Percentiles rank a stretch among this genome's conserved stretches.
Evolutionary conservation across 225 moss, liverwort and hornwort genomes (phyloP).

Genomic region (Polytrichum formosum): DNA sequence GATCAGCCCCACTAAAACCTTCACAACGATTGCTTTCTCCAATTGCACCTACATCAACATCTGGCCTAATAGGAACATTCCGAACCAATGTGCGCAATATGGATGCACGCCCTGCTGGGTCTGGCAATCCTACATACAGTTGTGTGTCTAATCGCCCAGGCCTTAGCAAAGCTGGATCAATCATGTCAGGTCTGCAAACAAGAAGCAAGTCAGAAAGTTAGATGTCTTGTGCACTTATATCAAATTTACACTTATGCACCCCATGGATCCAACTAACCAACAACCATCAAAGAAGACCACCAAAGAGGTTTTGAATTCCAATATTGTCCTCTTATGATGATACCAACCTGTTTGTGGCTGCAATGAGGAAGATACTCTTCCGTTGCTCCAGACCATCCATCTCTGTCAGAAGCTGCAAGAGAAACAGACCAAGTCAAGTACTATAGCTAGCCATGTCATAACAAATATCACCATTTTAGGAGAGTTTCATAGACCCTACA

Average conservation of each 20-base stretch:
- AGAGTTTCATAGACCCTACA: too few species aligned
- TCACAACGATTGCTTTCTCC: conserved; percentile 78
- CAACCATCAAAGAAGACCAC: neutral
- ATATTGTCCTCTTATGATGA: too few species aligned
- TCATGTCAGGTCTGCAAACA: conserved; percentile 84
- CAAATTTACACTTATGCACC: too few species aligned
- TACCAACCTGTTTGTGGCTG: conserved; percentile 84
- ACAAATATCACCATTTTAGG: too few species aligned
- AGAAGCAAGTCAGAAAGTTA: neutral
- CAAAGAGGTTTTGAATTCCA: too few species aligned
- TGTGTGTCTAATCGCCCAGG: conserved; percentile 95
- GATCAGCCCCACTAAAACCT: conserved; percentile 97
- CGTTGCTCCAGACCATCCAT: conserved; percentile 98
- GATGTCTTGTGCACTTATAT: neutral
- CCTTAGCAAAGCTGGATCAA: conserved; percentile 88
- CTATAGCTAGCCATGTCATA: too few species aligned
- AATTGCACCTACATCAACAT: conserved; percentile 65
- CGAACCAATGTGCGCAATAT: conserved; percentile 84
- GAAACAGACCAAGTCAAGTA: neutral
- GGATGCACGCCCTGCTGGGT: conserved; percentile 74
- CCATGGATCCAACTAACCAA: neutral
- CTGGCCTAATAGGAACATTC: conserved; percentile 62
- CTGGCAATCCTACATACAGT: conserved; percentile 88
- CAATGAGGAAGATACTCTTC: conserved; percentile 88
- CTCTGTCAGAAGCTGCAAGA: conserved; percentile 86